Evolutionary conservation across 495 filamentous ascomycete species (phyloP), one percentile per base, ranked within the genome.

Genomic region (Talaromyces adpressus): DNA sequence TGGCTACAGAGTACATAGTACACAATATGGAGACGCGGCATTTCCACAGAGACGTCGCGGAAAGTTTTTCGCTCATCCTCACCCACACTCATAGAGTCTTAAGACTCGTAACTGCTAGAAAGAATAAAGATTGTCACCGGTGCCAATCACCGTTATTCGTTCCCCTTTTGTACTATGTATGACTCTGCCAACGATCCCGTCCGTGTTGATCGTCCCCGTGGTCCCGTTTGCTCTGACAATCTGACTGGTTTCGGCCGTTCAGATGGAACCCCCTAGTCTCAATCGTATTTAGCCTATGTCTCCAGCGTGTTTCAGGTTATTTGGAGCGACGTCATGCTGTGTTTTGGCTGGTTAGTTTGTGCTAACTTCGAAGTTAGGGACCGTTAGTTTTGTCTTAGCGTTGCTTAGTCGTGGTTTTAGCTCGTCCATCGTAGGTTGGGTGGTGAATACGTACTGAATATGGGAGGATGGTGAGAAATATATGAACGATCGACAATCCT

Each of bases 271-370:
- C 6, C 18, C 52, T 56, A 56, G 23, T 7, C 22, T 56, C 27
- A 1, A 22, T 14, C 4, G 23, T n/a, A 16, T 25, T 29, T 29
- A 56, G 52, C 2, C 23, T 25, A 14, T 1, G 52, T 56, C 52
- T 56, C 52, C 52, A 29, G 52, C 52, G 52, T 56, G 52, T 56
- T 56, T 56, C 52, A 56, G 27, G 52, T 29, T n/a, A 56, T 27
- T 27, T 25, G 27, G 11, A 56, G 3, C 52, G 52, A 56, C 52
- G 52, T 56, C 52, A 56, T 25, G 22, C 52, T 22, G 18, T 14
- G 22, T 56, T 56, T 27, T 27, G 20, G 12, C n/a, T 56, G 52
- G 45, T 20, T 49, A 49, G n/a, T 49, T 18, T 1, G 16, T 47
- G 30, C 30, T 32, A 32, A 11, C 7, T 7, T 30, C 4, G 11